Evolutionary conservation across 805 yeast genomes (phyloP), one percentile per base, ranked within the genome.

Genomic region (Yarrowia sp.): DNA sequence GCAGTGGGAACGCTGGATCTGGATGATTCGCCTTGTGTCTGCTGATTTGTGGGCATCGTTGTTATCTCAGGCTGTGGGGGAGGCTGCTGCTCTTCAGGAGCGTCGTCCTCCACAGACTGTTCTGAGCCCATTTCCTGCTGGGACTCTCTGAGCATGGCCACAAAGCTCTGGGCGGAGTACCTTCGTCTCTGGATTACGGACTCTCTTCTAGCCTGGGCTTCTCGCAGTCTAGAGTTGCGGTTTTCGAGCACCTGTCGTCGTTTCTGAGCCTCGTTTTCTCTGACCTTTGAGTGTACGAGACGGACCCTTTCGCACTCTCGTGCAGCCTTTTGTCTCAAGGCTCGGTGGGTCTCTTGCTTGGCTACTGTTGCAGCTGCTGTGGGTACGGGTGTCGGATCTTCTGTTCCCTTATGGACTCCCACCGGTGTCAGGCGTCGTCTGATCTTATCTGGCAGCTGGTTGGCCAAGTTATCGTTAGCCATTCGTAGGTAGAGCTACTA

Each of bases 361-460:
- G 56, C 28, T 3, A 17, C 40, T 21, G 38, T 33, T 0, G 54
- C 32, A 10, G 17, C n/a, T 22, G 19, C 24, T 16, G 28, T 17
- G 9, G 44, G 8, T 11, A 11, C 62, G 6, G 49, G 22, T 1
- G 28, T 14, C 0, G 51, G 4, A 17, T 40, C 32, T 10, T 41
- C 38, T 21, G 32, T 9, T 7, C n/a, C 22, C 22, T 58, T 41
- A 30, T 28, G 38, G 21, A 33, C 51, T 2, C 63, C 51, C 40
- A 43, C 51, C 16, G 63, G 63, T 0, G 63, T 58, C 22, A 58
- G 32, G 14, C 51, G 36, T 30, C 51, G 28, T 21, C 51, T 19
- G 63, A 58, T 58, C 41, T 58, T 58, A 26, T 58, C 63, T 5
- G 63, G 63, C 28, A 58, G 51, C 30, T 43, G 49, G 63, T 58